Evolutionary conservation across 2,329 filamentous ascomycete species (phyloP).

Genomic region (Talaromyces sp.): DNA sequence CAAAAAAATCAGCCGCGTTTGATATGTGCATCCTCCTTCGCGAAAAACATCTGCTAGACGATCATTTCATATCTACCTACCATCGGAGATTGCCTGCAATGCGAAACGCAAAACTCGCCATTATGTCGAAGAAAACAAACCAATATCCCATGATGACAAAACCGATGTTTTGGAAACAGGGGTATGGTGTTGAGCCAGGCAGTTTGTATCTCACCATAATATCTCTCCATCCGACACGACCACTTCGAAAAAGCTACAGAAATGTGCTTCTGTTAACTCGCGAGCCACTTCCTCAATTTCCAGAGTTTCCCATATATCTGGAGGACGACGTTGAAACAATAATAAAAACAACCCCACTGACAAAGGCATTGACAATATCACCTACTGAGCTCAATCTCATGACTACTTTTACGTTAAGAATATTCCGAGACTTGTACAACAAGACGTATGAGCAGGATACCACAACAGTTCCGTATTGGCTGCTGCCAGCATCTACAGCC

Average conservation of each 20-base stretch:
- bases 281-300: constrained; percentile 56
- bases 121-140: constrained; percentile 69
- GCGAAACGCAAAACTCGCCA: constrained; percentile 78
- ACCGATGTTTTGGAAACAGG: constrained; percentile 63
- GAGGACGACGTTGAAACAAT: constrained; percentile 56
- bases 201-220: constrained; percentile 59
- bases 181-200: constrained; percentile 40
- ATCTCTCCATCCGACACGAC: constrained; percentile 49
- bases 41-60: constrained; percentile 62
- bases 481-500: constrained; percentile 54
- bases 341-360: constrained; percentile 47
- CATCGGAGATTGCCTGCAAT: constrained; percentile 67
- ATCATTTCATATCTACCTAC: constrained; percentile 67
- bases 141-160: constrained; percentile 75
- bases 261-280: constrained; percentile 69
- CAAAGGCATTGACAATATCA: constrained; percentile 21
- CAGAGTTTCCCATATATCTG: constrained; percentile 67
- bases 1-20: constrained; percentile 86
- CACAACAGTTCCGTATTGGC: constrained; percentile 71
- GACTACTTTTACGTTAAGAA: constrained; percentile 64
- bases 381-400: constrained; percentile 49
- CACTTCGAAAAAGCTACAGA: constrained; percentile 54
- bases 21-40: constrained; percentile 68
- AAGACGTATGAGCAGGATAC: constrained; percentile 67
- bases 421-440: constrained; percentile 83